Evolutionary conservation across 192 early-diverging fungal species (phyloP), one percentile per base, ranked within the genome.

Genomic region (Coemansia javaensis): DNA sequence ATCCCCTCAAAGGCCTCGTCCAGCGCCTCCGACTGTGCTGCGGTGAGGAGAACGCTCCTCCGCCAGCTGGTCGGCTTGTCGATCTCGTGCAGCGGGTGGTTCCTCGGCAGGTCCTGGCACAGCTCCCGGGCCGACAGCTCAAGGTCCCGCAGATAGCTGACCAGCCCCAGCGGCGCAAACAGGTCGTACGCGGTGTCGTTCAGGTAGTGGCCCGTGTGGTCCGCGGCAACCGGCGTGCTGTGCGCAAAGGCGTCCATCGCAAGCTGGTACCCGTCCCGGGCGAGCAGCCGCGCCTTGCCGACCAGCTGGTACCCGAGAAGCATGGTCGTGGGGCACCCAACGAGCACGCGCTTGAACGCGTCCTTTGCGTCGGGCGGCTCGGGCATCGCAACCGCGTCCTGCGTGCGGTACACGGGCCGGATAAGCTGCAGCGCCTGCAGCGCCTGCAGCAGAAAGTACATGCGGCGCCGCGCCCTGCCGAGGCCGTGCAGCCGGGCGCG

Each of bases 351-450:
- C 0, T 12, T 14, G 34, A 67, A 67, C 4, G 44, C 44, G 31
- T 62, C 56, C 20, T 47, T 33, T 10, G 63, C 52, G 25, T 56
- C 50, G 0, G 58, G 44, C 7, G 63, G 63, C 40, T 39, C 20
- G 7, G 57, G 44, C 34, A 62, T 22, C n/a, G 14, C 16, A 1
- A 37, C 27, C 5, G 58, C 47, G 7, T 65, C 58, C 28, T 40
- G 43, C 10, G 31, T 41, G 7, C 10, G 59, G 21, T 36, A 20
- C 3, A 66, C 21, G 5, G 70, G 70, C 11, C 42, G 58, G 5
- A 73, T 46, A 15, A 73, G 43, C 37, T 66, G 63, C 45, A 73
- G 49, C 14, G 47, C 22, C 22, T 56, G 51, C 16, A 73, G 24
- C 14, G 22, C 40, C 20, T 35, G 33, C 16, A 73, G 17, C 10